These are phyloP conservation scores for Pythium biforme DNA, from an alignment of 352 stramenopile genomes.

Conservation along the genomic window DNA sequence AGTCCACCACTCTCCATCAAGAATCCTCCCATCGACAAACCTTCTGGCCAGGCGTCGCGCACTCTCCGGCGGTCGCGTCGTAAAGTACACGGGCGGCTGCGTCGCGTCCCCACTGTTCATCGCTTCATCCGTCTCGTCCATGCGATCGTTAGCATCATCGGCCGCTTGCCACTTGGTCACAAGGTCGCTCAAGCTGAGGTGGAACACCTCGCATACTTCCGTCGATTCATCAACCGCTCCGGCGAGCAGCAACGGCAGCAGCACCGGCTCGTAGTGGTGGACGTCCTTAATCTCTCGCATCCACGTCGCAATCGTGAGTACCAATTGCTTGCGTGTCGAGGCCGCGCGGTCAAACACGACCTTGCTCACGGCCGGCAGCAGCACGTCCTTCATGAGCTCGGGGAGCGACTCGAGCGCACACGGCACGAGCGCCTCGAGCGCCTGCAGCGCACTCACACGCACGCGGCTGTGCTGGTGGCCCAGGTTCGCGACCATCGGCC, in stretches of 20 bases:
- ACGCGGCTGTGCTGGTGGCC: constrained; percentile 82
- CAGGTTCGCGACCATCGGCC: constrained; percentile 66
- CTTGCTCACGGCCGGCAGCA: constrained; percentile 65
- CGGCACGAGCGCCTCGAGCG: constrained; percentile 64
- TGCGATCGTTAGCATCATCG: constrained; percentile 25
- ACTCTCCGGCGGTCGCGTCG: constrained; percentile 40
- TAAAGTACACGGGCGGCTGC: constrained; percentile 49
- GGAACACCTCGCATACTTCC: constrained; percentile 45
- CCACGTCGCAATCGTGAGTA: constrained; percentile 58
- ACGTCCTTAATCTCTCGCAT: constrained; percentile 51
- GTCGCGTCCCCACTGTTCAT: constrained; percentile 48
- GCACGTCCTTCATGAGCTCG: constrained; percentile 75
- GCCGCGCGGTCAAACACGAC: constrained; percentile 68
- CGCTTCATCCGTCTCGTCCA: constrained; percentile 21
- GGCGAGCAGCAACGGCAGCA: constrained; percentile 71
- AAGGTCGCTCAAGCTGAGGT: constrained; percentile 44
- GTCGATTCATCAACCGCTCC: constrained; percentile 68
- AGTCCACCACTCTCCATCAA: neutral
- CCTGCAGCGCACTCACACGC: constrained; percentile 71
- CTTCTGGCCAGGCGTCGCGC: constrained; percentile 44
- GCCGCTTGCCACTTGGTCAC: constrained; percentile 42
- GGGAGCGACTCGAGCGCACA: constrained; percentile 63
- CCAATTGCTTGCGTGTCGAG: constrained; percentile 71
- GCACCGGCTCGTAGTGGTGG: constrained; percentile 53
- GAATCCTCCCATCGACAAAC: constrained; percentile 7